A percentile compares a stretch with the other conserved stretches of the same genome.
phyloP scores from a whole-genome alignment of 768 basidiomycete genomes.

The Psilocybe cubensis region DNA sequence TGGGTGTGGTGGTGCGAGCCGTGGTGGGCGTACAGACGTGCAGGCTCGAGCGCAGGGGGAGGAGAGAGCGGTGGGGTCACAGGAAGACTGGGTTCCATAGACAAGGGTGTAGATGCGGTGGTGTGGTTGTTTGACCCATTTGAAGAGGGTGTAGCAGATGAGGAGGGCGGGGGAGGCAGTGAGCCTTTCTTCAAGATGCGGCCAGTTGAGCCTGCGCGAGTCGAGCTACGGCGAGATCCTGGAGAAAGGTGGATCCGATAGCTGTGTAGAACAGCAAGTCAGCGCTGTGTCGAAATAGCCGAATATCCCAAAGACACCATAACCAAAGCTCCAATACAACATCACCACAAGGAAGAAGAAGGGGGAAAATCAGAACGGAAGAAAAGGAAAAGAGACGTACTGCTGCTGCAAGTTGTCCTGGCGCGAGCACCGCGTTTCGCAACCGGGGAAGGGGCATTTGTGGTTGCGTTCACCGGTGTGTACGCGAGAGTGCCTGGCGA shows the following conservation, averaged over 20 bases:
- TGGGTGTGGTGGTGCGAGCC: conserved; percentile 21
- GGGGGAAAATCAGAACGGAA: neutral
- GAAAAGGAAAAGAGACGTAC: conserved; percentile 34
- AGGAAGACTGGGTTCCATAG: conserved; percentile 3
- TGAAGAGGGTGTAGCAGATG: too few species aligned
- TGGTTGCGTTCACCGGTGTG: conserved; percentile 94
- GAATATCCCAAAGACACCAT: too few species aligned
- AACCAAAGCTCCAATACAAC: too few species aligned
- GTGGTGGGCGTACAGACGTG: conserved; percentile 37
- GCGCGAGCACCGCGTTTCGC: conserved; percentile 87
- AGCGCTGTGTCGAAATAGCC: neutral
- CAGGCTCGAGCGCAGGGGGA: conserved; percentile 51
- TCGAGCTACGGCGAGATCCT: conserved; percentile 71
- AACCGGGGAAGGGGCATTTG: conserved; percentile 94
- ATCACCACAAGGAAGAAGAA: neutral
- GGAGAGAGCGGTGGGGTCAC: conserved; percentile 36
- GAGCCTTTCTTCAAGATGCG: conserved; percentile 34
- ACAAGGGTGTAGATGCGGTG: neutral
- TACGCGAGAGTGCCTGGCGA: conserved; percentile 85
- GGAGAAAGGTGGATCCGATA: conserved; percentile 85
- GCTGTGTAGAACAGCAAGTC: conserved; percentile 37
- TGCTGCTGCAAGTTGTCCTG: conserved; percentile 85
- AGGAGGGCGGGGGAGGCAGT: conserved; percentile 26
- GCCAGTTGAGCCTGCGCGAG: conserved; percentile 60
- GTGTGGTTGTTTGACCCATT: too few species aligned